These are phyloP conservation scores for Epichloe sibirici DNA, from an alignment of 2,329 filamentous ascomycete genomes.

Conservation along the genomic window DNA sequence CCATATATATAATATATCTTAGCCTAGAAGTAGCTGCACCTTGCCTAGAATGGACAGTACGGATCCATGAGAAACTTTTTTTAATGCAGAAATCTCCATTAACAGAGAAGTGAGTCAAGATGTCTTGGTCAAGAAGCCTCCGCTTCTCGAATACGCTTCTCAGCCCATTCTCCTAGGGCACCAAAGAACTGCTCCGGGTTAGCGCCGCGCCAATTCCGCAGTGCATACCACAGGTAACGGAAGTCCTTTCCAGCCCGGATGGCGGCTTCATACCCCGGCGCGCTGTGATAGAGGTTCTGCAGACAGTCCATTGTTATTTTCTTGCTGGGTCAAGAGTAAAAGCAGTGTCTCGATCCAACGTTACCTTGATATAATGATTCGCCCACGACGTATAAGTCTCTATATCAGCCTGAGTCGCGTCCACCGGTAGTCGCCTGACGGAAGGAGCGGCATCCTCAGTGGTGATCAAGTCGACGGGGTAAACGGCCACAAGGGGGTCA, in stretches of 20 bases:
- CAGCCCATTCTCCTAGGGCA: not conserved
- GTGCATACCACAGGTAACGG: not conserved
- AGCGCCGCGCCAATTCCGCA: constrained; percentile 9
- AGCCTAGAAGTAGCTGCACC: no score
- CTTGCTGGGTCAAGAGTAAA: no score
- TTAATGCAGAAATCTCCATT: no score
- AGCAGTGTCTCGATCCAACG: not conserved
- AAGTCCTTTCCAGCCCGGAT: not conserved
- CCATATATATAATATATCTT: no score
- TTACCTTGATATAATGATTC: constrained; percentile 15
- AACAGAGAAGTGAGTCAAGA: no score
- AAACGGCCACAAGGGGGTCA: constrained; percentile 10
- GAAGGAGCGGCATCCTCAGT: constrained; percentile 12
- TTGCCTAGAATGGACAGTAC: no score
- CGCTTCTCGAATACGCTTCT: not conserved
- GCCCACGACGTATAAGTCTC: constrained; percentile 12
- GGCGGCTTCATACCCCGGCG: not conserved
- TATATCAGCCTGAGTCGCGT: constrained; percentile 7
- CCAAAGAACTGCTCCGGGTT: not conserved
- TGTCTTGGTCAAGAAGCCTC: no score
- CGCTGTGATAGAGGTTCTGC: not conserved
- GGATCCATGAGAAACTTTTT: no score
- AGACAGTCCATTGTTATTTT: not conserved
- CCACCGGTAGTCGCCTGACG: constrained; percentile 10
- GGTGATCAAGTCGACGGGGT: constrained; percentile 7